Base-by-base conservation (phyloP, 176 grass and related monocot species). In the Aegilops longissima region DNA sequence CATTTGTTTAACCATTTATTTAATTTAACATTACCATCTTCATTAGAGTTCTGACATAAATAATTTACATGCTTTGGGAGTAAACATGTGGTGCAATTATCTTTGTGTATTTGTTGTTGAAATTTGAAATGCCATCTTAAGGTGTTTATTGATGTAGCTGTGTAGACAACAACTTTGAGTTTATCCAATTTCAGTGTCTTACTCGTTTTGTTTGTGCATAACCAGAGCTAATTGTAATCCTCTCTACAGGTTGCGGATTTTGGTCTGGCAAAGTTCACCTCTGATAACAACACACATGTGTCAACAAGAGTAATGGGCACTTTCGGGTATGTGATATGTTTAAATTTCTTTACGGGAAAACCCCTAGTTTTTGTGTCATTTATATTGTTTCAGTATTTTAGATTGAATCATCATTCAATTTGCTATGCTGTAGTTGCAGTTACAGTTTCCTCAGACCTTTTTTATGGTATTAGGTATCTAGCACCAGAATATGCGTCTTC, bases 401-500 rank as follows among this genome's bases (percentile, higher is more conserved):
- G 27, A 16, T 86, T 42, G 8, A 70, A 61, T 70, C 54, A 87
- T 17, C 66, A 35, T 64, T 78, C 12, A 76, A 56, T 56, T 70
- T 72, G 3, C 38, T 52, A 9, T 70, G 31, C 23, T 73, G 2
- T 38, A 52, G 8, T 36, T 40, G 76, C 25, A 85, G 77, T 63
- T 77, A 36, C 14, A 42, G 7, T 52, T 71, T 82, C 25, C 33
- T 88, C 40, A 85, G 70, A 12, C 12, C 40, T 58, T 82, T 27
- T 80, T 91, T 8, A 31, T 85, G 63, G 40, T 42, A 63, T 82
- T 80, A 99, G 97, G 78, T 99, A 99, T 92, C 85, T 99, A 88
- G 97, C 97, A 61, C 97, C 97, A 45, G 97, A 99, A 71, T 99
- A 99, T 87, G 97, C 97, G 3, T 88, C 97, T 87, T 99, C 97